Evolutionary conservation across 345 rosid species (phyloP).

Genomic region (Rubroshorea leprosula): DNA sequence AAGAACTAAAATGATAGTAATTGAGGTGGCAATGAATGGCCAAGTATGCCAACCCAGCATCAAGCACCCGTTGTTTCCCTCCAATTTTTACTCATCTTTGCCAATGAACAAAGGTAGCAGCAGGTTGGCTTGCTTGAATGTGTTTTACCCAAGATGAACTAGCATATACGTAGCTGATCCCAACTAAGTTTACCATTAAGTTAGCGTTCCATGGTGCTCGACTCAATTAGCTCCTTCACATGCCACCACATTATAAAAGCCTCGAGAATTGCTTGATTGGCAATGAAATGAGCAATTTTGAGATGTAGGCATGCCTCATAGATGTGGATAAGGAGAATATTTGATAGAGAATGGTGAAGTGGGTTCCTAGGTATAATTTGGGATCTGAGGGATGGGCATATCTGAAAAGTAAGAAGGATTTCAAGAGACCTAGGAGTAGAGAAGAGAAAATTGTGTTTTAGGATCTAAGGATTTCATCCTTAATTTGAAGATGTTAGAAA

Average conservation of each 20-base stretch:
- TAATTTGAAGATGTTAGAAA: too few relatives aligned
- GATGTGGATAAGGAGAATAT: conserved; percentile 69
- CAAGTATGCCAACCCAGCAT: conserved; percentile 90
- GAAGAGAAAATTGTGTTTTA: too few relatives aligned
- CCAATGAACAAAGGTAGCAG: conserved; percentile 59
- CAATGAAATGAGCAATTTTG: conserved; percentile 78
- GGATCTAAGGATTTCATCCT: too few relatives aligned
- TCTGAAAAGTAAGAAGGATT: too few relatives aligned
- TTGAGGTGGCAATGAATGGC: conserved; percentile 79
- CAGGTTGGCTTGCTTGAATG: conserved; percentile 83
- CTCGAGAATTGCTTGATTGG: conserved; percentile 79
- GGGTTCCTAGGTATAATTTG: too few relatives aligned
- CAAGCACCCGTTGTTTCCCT: conserved; percentile 70
- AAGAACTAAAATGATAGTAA: too few relatives aligned
- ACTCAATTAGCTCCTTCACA: conserved; percentile 76
- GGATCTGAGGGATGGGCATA: too few relatives aligned
- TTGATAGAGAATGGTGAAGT: conserved; percentile 40
- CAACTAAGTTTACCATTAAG: conserved; percentile 58
- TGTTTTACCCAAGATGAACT: conserved; percentile 76
- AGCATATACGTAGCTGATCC: conserved; percentile 56
- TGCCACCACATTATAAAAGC: conserved; percentile 82
- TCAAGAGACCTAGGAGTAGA: too few relatives aligned
- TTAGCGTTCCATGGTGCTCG: conserved; percentile 68
- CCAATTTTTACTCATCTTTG: conserved; percentile 80
- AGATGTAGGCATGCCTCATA: conserved; percentile 84